Evolutionary conservation across 352 stramenopile species (phyloP), one percentile per base, ranked within the genome.

Genomic region (Pythium sp.): DNA sequence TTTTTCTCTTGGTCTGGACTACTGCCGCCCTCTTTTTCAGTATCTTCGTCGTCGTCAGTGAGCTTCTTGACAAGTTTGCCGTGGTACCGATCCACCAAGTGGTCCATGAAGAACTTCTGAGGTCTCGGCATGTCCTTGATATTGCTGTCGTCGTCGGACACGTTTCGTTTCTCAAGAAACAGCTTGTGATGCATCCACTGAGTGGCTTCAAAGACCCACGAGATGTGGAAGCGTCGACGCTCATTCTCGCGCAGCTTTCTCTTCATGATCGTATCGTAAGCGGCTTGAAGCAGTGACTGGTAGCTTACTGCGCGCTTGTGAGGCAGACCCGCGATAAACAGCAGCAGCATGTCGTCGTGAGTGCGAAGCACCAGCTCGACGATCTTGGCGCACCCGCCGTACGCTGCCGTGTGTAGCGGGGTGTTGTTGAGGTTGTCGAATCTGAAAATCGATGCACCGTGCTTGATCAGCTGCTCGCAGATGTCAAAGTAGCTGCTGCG

Each of bases 351-450:
- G 6, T 90, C 74, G 65, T 92, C 74, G 41, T 88, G 80, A 0
- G 73, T 64, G 5, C 73, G 67, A 9, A 92, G 69, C 5, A 92
- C n/a, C 22, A 84, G 60, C 9, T 79, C 69, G 2, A 72, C 71
- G 36, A 82, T 77, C 11, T 70, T 69, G 1, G 72, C 75, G 46
- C 68, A 82, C 2, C 86, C 86, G 15, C 79, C 82, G 38, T 80
- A 80, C 1, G 86, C 86, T n/a, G 82, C 84, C 65, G 86, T 82
- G 53, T 94, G 86, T 53, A 94, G 58, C 8, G 78, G 68, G 12
- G 84, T 89, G 62, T 92, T 91, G 57, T 81, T 80, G n/a, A 92
- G 62, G 22, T 84, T 84, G 61, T 93, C 85, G 15, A 76, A 28
- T 6, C 68, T 68, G 34, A 88, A 80, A 18, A 91, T 78, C 20